Evolutionary conservation across 768 basidiomycete genomes (phyloP).

Genomic region (Boletus insuetus): DNA sequence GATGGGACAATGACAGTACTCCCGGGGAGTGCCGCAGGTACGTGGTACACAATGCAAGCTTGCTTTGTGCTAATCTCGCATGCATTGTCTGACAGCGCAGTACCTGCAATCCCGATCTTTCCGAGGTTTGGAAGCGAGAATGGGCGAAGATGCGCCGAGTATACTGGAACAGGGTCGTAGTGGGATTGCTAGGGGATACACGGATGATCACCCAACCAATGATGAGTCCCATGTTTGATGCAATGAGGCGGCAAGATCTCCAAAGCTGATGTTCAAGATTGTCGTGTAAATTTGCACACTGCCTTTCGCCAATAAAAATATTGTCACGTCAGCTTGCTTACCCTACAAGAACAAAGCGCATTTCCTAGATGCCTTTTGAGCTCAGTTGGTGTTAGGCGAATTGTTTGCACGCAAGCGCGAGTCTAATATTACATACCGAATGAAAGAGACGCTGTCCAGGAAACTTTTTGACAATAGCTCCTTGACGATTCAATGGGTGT

Average conservation of each 20-base stretch:
- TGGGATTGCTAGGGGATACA: slow-evolving; percentile 88
- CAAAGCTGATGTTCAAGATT: neutral
- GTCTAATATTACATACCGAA: too few relatives aligned
- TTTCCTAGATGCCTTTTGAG: neutral
- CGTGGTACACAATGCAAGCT: slow-evolving; percentile 29
- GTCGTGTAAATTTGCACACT: neutral
- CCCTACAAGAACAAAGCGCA: neutral
- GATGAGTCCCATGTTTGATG: neutral
- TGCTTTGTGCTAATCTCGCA: slow-evolving; percentile 2
- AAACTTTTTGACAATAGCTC: neutral
- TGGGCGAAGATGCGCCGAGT: slow-evolving; percentile 78
- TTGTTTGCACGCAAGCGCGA: too few relatives aligned
- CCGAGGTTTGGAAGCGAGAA: slow-evolving; percentile 73
- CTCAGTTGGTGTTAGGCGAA: neutral
- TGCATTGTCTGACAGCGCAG: slow-evolving; percentile 42
- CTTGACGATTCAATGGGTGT: neutral
- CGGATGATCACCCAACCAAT: slow-evolving; percentile 39
- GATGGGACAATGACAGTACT: slow-evolving; percentile 55
- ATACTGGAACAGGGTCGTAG: slow-evolving; percentile 84
- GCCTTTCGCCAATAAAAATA: neutral
- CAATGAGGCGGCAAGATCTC: neutral
- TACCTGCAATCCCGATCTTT: slow-evolving; percentile 76
- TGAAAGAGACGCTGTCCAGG: too few relatives aligned
- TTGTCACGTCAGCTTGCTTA: neutral
- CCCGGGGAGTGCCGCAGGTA: slow-evolving; percentile 68